Evolutionary conservation across 345 rosid species (phyloP).

Genomic region (Dovyalis caffra): DNA sequence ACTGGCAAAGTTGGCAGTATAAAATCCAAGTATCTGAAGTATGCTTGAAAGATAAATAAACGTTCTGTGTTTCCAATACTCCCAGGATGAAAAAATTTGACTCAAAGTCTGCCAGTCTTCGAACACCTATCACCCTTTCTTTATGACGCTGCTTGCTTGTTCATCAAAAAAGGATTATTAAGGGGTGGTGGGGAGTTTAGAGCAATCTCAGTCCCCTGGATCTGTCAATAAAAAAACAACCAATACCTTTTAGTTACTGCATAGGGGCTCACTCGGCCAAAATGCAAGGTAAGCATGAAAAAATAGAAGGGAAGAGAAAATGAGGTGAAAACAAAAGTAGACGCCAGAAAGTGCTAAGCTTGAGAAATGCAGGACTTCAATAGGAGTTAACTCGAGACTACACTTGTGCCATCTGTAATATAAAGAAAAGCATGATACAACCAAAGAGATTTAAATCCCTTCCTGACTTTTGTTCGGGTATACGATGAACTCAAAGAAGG

Average conservation of each 20-base stretch:
- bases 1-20: background rate
- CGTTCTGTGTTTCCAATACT: background rate
- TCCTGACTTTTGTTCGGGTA: conserved; percentile 8
- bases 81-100: background rate
- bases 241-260: background rate
- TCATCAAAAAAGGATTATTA: too few species aligned
- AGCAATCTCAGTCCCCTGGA: background rate
- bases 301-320: background rate
- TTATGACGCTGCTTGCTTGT: background rate
- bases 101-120: background rate
- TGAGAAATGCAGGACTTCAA: background rate
- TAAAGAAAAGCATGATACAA: background rate
- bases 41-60: background rate
- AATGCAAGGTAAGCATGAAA: background rate
- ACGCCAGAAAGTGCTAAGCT: background rate
- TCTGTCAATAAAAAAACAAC: background rate
- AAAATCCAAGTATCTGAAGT: background rate
- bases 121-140: background rate
- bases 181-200: background rate
- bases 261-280: background rate
- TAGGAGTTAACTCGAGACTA: background rate
- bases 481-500: conserved; percentile 1
- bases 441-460: background rate
- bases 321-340: background rate
- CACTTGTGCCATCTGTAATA: background rate